These are phyloP conservation scores for Lasiodiplodia citricola DNA, from an alignment of 2,329 filamentous ascomycete genomes.

Conservation along the genomic window DNA sequence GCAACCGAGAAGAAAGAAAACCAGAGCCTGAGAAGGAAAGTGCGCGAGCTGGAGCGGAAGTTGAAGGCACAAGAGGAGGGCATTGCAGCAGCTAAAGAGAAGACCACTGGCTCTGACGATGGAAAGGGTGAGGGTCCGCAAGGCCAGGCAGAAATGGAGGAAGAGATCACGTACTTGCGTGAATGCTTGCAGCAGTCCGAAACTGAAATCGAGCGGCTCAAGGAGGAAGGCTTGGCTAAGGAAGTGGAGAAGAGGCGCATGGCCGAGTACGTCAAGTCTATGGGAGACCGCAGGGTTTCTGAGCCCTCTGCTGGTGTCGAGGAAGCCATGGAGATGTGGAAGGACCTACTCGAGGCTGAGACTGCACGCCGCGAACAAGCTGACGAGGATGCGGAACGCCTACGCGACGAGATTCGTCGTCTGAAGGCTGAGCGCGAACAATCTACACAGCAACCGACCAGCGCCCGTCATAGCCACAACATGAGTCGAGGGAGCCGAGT, in stretches of 20 bases:
- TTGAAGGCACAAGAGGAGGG: constrained; percentile 64
- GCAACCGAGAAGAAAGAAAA: constrained; percentile 90
- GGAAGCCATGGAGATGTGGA: constrained; percentile 76
- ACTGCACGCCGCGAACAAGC: constrained; percentile 86
- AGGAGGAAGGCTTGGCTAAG: constrained; percentile 75
- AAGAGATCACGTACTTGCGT: constrained; percentile 82
- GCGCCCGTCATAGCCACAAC: constrained; percentile 42
- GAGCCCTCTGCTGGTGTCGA: constrained; percentile 45
- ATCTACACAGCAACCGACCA: constrained; percentile 40
- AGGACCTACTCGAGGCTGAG: constrained; percentile 91
- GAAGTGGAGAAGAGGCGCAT: constrained; percentile 87
- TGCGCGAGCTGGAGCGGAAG: constrained; percentile 86
- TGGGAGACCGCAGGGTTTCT: constrained; percentile 54
- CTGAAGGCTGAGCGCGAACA: constrained; percentile 56
- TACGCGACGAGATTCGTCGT: constrained; percentile 83
- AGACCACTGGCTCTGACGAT: constrained; percentile 53
- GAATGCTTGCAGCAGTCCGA: constrained; percentile 87
- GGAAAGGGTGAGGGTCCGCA: constrained; percentile 59
- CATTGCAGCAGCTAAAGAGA: constrained; percentile 47
- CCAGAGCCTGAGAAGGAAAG: constrained; percentile 76
- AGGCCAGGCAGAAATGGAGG: constrained; percentile 73
- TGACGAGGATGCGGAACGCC: constrained; percentile 83
- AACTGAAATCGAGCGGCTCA: constrained; percentile 80
- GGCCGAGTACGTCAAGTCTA: constrained; percentile 75
- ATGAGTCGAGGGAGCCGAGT: constrained; percentile 44